Percentiles rank a stretch among this genome's conserved stretches.
Conservation (phyloP, 352 stramenopile species). For the Pythium coloratum region DNA sequence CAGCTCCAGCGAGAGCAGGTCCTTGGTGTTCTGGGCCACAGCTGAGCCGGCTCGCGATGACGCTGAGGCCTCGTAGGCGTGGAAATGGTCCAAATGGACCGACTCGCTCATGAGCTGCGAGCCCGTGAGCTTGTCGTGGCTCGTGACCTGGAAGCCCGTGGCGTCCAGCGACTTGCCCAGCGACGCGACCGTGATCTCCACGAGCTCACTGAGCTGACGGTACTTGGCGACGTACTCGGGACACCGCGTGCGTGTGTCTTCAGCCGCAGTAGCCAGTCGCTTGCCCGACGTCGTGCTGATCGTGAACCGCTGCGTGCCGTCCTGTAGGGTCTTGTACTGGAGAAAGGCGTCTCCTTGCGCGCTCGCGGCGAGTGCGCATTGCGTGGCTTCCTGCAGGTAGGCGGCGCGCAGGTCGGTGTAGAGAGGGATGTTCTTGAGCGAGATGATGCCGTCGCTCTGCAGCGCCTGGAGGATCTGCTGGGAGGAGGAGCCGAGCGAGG, state of each 20-base stretch:
- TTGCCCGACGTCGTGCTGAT: slow-evolving; percentile 60
- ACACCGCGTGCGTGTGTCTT: slow-evolving; percentile 30
- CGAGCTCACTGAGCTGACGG: slow-evolving; percentile 42
- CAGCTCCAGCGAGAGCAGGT: slow-evolving; percentile 60
- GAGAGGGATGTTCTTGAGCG: slow-evolving; percentile 56
- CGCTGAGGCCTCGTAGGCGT: slow-evolving; percentile 58
- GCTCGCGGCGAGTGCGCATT: slow-evolving; percentile 43
- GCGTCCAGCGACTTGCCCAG: slow-evolving; percentile 56
- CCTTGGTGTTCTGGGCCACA: slow-evolving; percentile 8
- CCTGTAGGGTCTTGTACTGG: slow-evolving; percentile 53
- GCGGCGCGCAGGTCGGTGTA: slow-evolving; percentile 41
- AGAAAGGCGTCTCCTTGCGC: slow-evolving; percentile 39
- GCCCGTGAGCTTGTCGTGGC: slow-evolving; percentile 35
- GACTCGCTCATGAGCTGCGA: slow-evolving; percentile 58
- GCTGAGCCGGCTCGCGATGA: not conserved
- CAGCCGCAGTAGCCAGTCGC: slow-evolving; percentile 27
- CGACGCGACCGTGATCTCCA: slow-evolving; percentile 52
- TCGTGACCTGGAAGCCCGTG: slow-evolving; percentile 44
- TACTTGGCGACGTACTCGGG: slow-evolving; percentile 50
- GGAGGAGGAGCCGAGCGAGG: slow-evolving; percentile 36
- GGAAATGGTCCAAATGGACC: slow-evolving; percentile 82
- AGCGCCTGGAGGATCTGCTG: slow-evolving; percentile 48
- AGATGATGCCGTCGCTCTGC: slow-evolving; percentile 68
- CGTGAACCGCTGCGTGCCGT: slow-evolving; percentile 69
- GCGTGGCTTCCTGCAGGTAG: slow-evolving; percentile 51